Percentiles rank a stretch among this genome's conserved stretches.
Evolutionary conservation across 805 yeast genomes (phyloP).

Genomic region (Zygotorulaspora chibaensis): DNA sequence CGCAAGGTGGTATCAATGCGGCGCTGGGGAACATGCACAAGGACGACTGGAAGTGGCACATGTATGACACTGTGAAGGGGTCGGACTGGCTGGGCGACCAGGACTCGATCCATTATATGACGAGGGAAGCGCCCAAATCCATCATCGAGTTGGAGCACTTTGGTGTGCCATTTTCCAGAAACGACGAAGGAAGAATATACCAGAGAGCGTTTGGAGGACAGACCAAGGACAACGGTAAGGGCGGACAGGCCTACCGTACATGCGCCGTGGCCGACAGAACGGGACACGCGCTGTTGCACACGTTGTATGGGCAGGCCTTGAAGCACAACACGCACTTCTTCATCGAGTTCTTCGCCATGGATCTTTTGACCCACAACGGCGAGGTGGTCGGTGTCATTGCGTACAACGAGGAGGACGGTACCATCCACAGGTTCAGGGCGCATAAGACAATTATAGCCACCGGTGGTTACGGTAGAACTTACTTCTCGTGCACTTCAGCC

Average conservation of each 20-base stretch:
- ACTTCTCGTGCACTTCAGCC: constrained; percentile 98
- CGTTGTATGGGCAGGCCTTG: constrained; percentile 92
- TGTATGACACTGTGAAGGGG: constrained; percentile 99
- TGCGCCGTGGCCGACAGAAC: constrained; percentile 99
- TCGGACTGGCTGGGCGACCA: constrained; percentile 99
- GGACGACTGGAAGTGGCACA: constrained; percentile 99
- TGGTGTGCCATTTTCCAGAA: constrained; percentile 98
- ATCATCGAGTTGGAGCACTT: constrained; percentile 95
- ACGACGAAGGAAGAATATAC: constrained; percentile 92
- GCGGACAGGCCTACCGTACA: constrained; percentile 98
- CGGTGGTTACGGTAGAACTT: constrained; percentile 98
- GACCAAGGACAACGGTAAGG: constrained; percentile 90
- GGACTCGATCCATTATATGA: constrained; percentile 98
- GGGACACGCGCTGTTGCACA: constrained; percentile 94
- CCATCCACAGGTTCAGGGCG: constrained; percentile 94
- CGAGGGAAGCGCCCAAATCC: constrained; percentile 94
- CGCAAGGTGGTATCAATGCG: constrained; percentile 99
- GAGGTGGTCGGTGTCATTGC: constrained; percentile 96
- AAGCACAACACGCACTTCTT: constrained; percentile 97
- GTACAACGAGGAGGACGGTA: constrained; percentile 98
- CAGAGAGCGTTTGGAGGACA: constrained; percentile 99
- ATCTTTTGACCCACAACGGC: constrained; percentile 90
- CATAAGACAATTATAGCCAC: constrained; percentile 96
- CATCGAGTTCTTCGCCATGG: constrained; percentile 95
- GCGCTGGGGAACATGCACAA: constrained; percentile 98